Conservation (phyloP, 441 rosid species). For the Erodium trifolium region DNA sequence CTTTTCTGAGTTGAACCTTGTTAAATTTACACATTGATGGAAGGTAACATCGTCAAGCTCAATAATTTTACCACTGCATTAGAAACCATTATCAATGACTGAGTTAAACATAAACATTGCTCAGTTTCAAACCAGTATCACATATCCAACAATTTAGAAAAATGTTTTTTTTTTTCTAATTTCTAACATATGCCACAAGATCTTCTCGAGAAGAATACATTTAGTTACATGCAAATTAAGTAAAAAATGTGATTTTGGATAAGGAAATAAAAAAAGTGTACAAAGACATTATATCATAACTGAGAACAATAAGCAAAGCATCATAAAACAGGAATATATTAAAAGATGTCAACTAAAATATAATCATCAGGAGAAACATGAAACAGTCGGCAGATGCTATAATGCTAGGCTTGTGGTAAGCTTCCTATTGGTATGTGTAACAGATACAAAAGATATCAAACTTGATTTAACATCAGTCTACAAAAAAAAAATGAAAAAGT, state of each 20-base stretch:
- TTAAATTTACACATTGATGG: constrained; percentile 94
- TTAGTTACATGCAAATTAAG: neutral
- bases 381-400: neutral
- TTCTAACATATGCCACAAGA: neutral
- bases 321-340: neutral
- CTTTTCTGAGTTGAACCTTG: constrained; percentile 95
- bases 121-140: neutral
- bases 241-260: neutral
- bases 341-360: neutral
- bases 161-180: neutral
- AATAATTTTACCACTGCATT: constrained; percentile 91
- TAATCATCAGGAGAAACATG: neutral
- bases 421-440: neutral
- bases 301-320: neutral
- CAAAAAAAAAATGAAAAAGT: neutral
- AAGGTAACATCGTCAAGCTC: constrained; percentile 98
- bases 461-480: neutral
- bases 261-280: neutral
- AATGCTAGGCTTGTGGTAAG: neutral
- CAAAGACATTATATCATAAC: constrained; percentile 24
- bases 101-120: neutral
- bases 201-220: neutral
- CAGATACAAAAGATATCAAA: neutral
- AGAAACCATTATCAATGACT: constrained; percentile 20
- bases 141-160: neutral